phyloP scores from a whole-genome alignment of 495 filamentous ascomycete species.

The Aspergillus hancockii region DNA sequence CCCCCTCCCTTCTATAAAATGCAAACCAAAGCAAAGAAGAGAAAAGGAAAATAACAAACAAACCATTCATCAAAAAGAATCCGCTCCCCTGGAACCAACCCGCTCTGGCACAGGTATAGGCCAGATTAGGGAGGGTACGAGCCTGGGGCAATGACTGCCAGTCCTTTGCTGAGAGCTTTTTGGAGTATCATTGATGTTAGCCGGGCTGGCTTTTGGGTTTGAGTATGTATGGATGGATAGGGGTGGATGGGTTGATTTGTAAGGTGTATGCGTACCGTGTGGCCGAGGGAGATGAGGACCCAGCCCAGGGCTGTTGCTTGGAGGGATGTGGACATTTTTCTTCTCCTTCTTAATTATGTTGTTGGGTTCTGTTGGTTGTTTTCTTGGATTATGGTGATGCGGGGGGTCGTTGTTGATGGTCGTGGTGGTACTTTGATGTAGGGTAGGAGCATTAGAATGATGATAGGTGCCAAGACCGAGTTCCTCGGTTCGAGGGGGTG shows the following conservation, averaged over 20 bases:
- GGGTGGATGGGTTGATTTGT: background rate
- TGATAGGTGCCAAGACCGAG: no score
- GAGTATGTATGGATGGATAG: background rate
- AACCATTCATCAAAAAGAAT: constrained; percentile 32
- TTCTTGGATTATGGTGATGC: no score
- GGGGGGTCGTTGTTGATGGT: no score
- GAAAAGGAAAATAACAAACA: background rate
- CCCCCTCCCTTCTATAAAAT: background rate
- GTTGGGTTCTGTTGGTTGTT: no score
- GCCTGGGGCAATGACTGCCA: constrained; percentile 23
- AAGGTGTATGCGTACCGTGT: constrained; percentile 20
- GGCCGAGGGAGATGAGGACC: constrained; percentile 26
- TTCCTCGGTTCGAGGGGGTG: no score
- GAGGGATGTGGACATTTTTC: constrained; percentile 19
- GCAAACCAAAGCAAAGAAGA: background rate
- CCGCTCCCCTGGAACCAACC: constrained; percentile 38
- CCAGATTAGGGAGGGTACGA: constrained; percentile 26
- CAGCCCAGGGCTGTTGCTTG: constrained; percentile 19
- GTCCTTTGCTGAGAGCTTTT: constrained; percentile 23
- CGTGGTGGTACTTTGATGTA: no score
- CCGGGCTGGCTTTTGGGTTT: no score
- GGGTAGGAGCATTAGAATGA: no score
- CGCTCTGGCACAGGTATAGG: constrained; percentile 29
- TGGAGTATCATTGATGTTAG: no score
- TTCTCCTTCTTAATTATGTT: no score